Base-by-base conservation (phyloP, 352 stramenopile species). In the Globisporangium heterothallicum region DNA sequence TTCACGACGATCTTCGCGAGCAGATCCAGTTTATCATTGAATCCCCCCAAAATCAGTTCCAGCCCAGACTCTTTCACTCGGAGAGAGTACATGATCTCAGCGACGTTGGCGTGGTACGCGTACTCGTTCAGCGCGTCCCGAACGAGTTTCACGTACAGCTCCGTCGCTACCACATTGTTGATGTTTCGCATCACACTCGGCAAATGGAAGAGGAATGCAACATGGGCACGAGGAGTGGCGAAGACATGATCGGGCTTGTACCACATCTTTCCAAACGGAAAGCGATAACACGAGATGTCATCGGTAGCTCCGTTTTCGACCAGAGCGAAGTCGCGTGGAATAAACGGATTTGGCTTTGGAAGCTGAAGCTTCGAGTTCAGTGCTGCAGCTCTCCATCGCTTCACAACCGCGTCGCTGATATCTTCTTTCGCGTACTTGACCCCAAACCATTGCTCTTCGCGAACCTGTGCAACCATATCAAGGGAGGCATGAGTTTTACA, bases 81-180 rank as follows among this genome's bases (percentile, higher is more conserved):
- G 13, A 91, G 59, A 30, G 71, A 83, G 57, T 88, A 91, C 58
- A 69, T 82, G 30, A 88, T 65, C 52, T 88, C 74, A 0, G 80
- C 78, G 26, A 88, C 78, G 43, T 82, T 83, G 5, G 80, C 80
- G 9, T 86, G 70, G 59, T 91, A 91, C 12, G 80, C 70, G 46
- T 86, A 86, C 45, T 86, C 80, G 45, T 85, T 84, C 12, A 91
- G 59, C 8, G 73, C 71, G 40, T 91, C 80, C 6, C 70, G 62
- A 25, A 88, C 72, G 25, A 87, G 42, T 49, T 82, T 83, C 18
- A 84, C 63, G 30, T 78, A 89, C 29, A 91, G 47, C 25, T 85
- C 73, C 3, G 68, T 72, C 19, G 70, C 56, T 3, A 77, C 61
- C 49, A 73, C 72, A 42, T 73, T 64, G 13, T 67, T 43, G 0